Evolutionary conservation across 31 red algal species (phyloP).

Genomic region (Asparagopsis taxiformis): DNA sequence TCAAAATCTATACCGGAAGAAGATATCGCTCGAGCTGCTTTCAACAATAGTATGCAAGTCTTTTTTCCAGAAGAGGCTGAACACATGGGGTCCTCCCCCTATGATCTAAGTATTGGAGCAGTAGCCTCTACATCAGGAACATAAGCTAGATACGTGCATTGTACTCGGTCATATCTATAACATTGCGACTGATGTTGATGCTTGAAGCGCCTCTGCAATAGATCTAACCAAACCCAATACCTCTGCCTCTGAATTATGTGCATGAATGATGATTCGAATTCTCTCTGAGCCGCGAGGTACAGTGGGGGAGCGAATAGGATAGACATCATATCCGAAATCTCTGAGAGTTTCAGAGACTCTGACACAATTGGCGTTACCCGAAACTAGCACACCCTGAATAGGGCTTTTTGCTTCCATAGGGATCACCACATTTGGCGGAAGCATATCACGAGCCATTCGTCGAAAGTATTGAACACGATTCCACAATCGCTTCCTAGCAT

Average conservation of each 20-base stretch:
- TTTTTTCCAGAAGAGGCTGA: slow-evolving; percentile 75
- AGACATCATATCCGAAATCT: slow-evolving; percentile 58
- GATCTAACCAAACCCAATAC: slow-evolving; percentile 60
- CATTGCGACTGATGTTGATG: background rate
- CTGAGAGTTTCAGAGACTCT: slow-evolving; percentile 41
- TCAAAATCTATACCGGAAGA: slow-evolving; percentile 53
- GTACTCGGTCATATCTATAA: no score
- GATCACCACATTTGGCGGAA: slow-evolving; percentile 17
- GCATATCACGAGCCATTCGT: background rate
- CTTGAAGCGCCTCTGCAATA: slow-evolving; percentile 22
- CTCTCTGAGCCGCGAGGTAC: slow-evolving; percentile 83
- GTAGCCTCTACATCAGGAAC: slow-evolving; percentile 1
- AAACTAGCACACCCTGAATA: slow-evolving; percentile 45
- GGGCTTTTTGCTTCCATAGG: slow-evolving; percentile 31
- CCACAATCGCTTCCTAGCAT: slow-evolving; percentile 28
- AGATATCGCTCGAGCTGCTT: slow-evolving; percentile 66
- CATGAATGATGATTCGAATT: slow-evolving; percentile 87
- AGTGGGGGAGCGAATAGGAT: slow-evolving; percentile 85
- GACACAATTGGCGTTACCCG: slow-evolving; percentile 48
- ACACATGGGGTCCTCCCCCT: slow-evolving; percentile 58
- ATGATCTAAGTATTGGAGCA: slow-evolving; percentile 48
- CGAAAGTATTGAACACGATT: slow-evolving; percentile 37
- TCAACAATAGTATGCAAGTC: slow-evolving; percentile 74
- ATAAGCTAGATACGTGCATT: no score
- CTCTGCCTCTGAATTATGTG: slow-evolving; percentile 70